Evolutionary conservation across 352 stramenopile genomes (phyloP), one percentile per base, ranked within the genome.

Genomic region (Pythium rishiriense): DNA sequence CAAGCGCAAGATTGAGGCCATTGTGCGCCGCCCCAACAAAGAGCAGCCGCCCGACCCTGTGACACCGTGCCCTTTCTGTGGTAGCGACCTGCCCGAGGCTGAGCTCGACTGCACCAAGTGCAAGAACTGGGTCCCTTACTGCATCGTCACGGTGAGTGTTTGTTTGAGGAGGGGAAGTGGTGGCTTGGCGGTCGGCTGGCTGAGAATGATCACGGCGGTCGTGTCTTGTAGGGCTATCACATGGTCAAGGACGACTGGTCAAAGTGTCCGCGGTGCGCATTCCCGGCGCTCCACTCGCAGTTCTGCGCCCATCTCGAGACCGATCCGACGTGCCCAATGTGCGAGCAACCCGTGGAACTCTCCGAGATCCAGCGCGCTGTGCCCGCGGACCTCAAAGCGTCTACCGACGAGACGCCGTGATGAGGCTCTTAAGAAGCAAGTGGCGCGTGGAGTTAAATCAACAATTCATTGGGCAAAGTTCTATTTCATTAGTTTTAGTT

Each of bases 181-280:
- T 37, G 31, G n/a, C n/a, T n/a, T n/a, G n/a, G n/a, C n/a, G n/a
- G n/a, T n/a, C n/a, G n/a, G n/a, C n/a, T n/a, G n/a, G n/a, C 11
- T 42, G 35, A 42, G 35, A 42, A n/a, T n/a, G n/a, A n/a, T 26
- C 49, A 31, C 14, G 39, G 19, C 17, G 49, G 6, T 48, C 42
- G n/a, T 58, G 46, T 41, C 53, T 9, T 49, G 35, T 43, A 92
- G 85, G 94, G 94, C 35, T 90, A 84, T 68, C 94, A 98, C 81
- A 98, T 98, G 91, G 78, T 97, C 49, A 85, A 88, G 57, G 83
- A 97, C 46, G 90, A 98, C 74, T 98, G 91, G 90, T 93, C 80
- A 31, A 73, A 85, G 57, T 98, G 94, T 68, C 94, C 94, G 8
- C 75, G 83, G 12, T 97, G 87, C 59, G 75, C 78, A 1, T 96